Evolutionary conservation across 768 basidiomycete species (phyloP).

Genomic region (Candolleomyces aberdarensis): DNA sequence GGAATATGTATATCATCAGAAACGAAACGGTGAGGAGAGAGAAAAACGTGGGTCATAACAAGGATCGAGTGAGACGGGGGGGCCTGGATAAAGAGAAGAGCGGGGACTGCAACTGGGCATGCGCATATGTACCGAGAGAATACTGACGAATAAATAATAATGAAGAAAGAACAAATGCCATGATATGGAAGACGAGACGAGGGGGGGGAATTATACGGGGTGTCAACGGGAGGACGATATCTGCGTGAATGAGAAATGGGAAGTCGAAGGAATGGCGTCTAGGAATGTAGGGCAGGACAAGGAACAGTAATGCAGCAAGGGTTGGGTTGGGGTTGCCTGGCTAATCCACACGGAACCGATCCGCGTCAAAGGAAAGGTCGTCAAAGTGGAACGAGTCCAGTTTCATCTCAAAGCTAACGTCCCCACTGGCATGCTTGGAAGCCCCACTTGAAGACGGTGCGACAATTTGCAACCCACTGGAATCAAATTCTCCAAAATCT

Average conservation of each 20-base stretch:
- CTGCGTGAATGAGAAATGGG: not conserved
- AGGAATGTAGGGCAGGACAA: too few species aligned
- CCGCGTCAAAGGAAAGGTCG: constrained; percentile 61
- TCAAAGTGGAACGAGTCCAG: constrained; percentile 77
- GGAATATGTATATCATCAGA: not conserved
- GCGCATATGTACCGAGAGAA: too few species aligned
- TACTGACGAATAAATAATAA: too few species aligned
- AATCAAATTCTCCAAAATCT: constrained; percentile 6
- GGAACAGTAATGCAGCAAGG: too few species aligned
- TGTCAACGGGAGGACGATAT: not conserved
- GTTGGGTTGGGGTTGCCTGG: not conserved
- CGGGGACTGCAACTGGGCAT: too few species aligned
- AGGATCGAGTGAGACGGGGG: not conserved
- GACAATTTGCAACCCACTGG: constrained; percentile 1
- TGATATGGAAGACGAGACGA: not conserved
- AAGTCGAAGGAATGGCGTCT: too few species aligned
- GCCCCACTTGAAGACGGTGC: not conserved
- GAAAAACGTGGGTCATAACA: not conserved
- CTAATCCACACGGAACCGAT: constrained; percentile 36
- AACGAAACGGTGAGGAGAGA: not conserved
- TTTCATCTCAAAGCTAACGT: constrained; percentile 58
- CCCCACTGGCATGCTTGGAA: constrained; percentile 17
- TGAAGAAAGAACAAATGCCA: not conserved
- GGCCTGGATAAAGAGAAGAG: not conserved
- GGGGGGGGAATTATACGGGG: not conserved